phyloP scores from a whole-genome alignment of 2,329 filamentous ascomycete species.

The Fusarium pseudonygamai region DNA sequence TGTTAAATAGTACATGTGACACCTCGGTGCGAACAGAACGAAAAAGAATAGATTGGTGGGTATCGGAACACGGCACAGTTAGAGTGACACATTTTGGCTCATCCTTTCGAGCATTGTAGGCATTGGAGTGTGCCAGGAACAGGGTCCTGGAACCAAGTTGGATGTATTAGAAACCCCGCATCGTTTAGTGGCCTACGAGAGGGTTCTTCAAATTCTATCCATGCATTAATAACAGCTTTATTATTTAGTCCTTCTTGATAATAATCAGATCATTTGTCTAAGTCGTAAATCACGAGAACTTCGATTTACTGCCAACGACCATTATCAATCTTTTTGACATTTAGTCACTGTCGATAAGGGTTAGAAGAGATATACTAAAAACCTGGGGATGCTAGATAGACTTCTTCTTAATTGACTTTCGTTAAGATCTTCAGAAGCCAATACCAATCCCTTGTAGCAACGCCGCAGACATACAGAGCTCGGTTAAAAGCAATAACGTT shows the following conservation, averaged over 20 bases:
- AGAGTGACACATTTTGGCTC: neutral
- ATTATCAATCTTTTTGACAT: neutral
- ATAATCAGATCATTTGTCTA: neutral
- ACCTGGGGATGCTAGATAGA: neutral
- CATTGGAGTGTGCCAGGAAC: neutral
- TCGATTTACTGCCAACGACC: neutral
- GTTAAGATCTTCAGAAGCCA: neutral
- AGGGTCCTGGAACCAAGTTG: slow-evolving; percentile 2
- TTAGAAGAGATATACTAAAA: neutral
- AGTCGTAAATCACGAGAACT: neutral
- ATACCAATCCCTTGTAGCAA: neutral
- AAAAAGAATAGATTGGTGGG: neutral
- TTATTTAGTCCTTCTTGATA: neutral
- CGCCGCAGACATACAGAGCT: neutral
- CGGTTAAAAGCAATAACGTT: slow-evolving; percentile 2
- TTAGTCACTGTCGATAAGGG: neutral
- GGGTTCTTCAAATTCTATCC: neutral
- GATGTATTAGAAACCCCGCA: neutral
- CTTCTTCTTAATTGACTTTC: neutral
- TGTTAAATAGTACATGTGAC: slow-evolving; percentile 4
- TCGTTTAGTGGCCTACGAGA: neutral
- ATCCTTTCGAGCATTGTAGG: neutral
- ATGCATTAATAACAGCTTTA: neutral
- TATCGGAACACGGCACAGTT: slow-evolving; percentile 9
- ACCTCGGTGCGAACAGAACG: slow-evolving; percentile 3